Evolutionary conservation across 2,329 filamentous ascomycete species (phyloP).

Genomic region (Pseudopyricularia javanii): DNA sequence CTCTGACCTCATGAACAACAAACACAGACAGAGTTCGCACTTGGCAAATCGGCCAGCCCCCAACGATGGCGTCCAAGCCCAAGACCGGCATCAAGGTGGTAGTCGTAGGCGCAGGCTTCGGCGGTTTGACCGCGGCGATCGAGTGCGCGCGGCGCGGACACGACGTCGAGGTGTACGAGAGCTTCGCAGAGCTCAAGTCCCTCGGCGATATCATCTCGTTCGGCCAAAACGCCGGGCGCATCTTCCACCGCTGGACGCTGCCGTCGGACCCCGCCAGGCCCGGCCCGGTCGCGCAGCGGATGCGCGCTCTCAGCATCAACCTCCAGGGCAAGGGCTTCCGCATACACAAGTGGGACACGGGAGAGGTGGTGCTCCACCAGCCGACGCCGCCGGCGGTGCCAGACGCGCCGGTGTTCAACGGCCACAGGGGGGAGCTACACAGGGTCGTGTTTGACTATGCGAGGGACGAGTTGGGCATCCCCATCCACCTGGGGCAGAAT

Average conservation of each 20-base stretch:
- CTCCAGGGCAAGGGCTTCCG: constrained; percentile 42
- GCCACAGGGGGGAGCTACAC: constrained; percentile 48
- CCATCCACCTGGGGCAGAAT: constrained; percentile 38
- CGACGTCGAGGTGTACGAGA: constrained; percentile 43
- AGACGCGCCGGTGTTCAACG: constrained; percentile 44
- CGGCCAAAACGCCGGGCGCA: constrained; percentile 46
- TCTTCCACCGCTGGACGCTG: constrained; percentile 43
- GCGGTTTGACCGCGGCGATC: constrained; percentile 48
- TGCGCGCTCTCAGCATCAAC: constrained; percentile 35
- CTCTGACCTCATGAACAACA: not conserved
- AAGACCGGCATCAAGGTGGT: constrained; percentile 40
- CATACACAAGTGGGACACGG: constrained; percentile 48
- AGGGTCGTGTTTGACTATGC: constrained; percentile 46
- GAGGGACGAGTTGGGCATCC: constrained; percentile 37
- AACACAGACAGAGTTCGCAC: not conserved
- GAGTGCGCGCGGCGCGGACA: constrained; percentile 52
- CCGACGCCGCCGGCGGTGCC: constrained; percentile 26
- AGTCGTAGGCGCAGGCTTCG: constrained; percentile 42
- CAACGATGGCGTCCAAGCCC: constrained; percentile 3
- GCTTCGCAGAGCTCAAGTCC: constrained; percentile 42
- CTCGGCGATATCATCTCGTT: constrained; percentile 53
- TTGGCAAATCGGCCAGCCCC: no score
- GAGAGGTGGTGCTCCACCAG: constrained; percentile 48
- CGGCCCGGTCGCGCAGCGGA: not conserved
- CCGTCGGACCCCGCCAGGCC: not conserved